Base-by-base conservation (phyloP, 345 rosid species). In the Abelmoschus esculentus region DNA sequence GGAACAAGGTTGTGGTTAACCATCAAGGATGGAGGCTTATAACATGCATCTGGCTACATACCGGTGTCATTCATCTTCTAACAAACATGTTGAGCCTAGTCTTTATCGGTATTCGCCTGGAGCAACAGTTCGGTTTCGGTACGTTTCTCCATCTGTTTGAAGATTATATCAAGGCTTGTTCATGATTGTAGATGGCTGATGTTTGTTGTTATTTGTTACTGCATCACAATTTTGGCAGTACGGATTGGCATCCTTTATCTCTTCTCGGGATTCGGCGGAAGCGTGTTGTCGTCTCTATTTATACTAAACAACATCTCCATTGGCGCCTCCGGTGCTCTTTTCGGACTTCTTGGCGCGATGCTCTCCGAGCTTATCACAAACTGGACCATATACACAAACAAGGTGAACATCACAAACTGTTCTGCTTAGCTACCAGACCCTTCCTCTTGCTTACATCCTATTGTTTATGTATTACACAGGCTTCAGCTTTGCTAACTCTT, bases 321-420 rank as follows among this genome's bases (percentile, higher is more conserved):
- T 36, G 97, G 98, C 77, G 98, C 98, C 38, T 88, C 98, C 57
- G 98, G 98, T 70, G 90, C 97, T 61, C 88, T 93, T 70, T 93
- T 91, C 65, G 98, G 97, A 57, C 96, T 93, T 69, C 97, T 93
- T 22, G 98, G 98, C 58, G 89, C 96, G n/a, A 93, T 91, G 97
- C 86, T 93, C 7, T 84, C 98, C 0, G 97, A 91, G 73, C 89
- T 93, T 54, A 73, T 93, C 56, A 89, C 97, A 2, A 93, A 93
- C 78, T 93, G 97, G 98, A 81, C 84, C 53, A 84, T 91, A 50
- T 93, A 91, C 71, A 77, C 87, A 22, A 91, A 89, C 78, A 91
- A 89, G 93, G 98, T 89, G 61, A 59, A 19, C 49, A 46, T 44
- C 5, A 56, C 46, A 9, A 52, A 55, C 56, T 54, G 34, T 63